Evolutionary conservation across 78 protist genomes (phyloP).

Genomic region (Planoprotostelium fungivorum): DNA sequence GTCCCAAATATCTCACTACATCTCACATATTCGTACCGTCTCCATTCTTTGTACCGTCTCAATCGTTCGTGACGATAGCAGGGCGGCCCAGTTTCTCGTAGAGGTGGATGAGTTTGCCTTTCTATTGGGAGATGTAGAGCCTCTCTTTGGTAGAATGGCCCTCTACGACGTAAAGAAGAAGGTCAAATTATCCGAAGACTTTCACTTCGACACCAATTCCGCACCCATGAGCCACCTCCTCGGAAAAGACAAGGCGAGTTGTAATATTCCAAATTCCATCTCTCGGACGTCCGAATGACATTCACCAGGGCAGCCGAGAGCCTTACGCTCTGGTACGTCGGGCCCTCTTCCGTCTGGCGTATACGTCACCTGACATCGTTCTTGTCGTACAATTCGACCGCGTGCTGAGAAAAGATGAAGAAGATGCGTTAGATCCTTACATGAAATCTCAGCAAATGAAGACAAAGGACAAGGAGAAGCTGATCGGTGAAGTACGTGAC

Average conservation of each 20-base stretch:
- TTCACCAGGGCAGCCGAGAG: not conserved
- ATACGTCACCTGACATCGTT: not conserved
- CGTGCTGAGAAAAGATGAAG: not conserved
- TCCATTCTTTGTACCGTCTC: not conserved
- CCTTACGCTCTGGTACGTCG: not conserved
- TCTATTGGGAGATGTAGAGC: constrained; percentile 43
- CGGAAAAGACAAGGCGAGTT: not conserved
- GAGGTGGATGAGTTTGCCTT: constrained; percentile 28
- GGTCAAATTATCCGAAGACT: constrained; percentile 21
- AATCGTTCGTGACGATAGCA: not conserved
- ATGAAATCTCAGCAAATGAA: not conserved
- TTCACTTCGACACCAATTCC: constrained; percentile 35
- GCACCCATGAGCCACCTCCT: not conserved
- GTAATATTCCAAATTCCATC: not conserved
- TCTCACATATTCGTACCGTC: not conserved
- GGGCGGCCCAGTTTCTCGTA: constrained; percentile 11
- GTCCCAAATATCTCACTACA: not conserved
- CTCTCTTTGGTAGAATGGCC: constrained; percentile 61
- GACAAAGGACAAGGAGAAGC: not conserved
- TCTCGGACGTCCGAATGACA: not conserved
- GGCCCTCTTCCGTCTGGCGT: not conserved
- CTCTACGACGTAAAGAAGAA: constrained; percentile 26
- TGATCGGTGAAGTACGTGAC: not conserved
- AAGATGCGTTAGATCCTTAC: not conserved
- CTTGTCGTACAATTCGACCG: not conserved